Evolutionary conservation across 805 yeast genomes (phyloP), one percentile per base, ranked within the genome.

Genomic region (Starmerella bombicola): DNA sequence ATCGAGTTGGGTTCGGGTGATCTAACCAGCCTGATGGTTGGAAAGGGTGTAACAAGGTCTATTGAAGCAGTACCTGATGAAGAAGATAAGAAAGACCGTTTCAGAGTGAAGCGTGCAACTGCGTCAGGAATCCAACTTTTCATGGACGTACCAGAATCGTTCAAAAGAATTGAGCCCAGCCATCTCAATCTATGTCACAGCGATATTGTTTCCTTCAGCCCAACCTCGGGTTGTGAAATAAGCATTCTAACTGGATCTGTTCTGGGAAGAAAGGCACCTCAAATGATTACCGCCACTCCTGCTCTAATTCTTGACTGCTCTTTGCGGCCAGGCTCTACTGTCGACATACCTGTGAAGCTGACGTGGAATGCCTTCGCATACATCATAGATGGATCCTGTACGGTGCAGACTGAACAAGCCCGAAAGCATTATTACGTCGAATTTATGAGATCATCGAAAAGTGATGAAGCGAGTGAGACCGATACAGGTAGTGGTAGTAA

Each of bases 351-450:
- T 4, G 48, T 50, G 15, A 55, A 55, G 30, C 31, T 45, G 12
- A 53, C 43, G 19, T 58, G 55, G 53, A 59, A 55, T 40, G 56
- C 59, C 3, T 56, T 58, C 31, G 45, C 55, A 8, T 56, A 53
- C 35, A 48, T 51, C 20, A 42, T 55, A 21, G 49, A 48, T 10
- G 63, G 63, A 29, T 37, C 37, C 18, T 42, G 47, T 17, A 33
- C 40, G 18, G 35, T 50, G 20, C 49, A 50, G 35, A 42, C 32
- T 22, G 28, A 29, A 33, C 24, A 34, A 23, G 35, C 30, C 35
- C 31, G 30, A 4, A 22, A 21, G 34, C 38, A 36, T 25, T 41
- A 44, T 23, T 51, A 44, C 21, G 48, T 50, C 16, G 54, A 51
- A 45, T 50, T 51, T 29, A 40, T 40, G 33, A 41, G 42, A 13